Evolutionary conservation across 2,329 filamentous ascomycete species (phyloP), one percentile per base, ranked within the genome.

Genomic region (Ascochyta rabiei): DNA sequence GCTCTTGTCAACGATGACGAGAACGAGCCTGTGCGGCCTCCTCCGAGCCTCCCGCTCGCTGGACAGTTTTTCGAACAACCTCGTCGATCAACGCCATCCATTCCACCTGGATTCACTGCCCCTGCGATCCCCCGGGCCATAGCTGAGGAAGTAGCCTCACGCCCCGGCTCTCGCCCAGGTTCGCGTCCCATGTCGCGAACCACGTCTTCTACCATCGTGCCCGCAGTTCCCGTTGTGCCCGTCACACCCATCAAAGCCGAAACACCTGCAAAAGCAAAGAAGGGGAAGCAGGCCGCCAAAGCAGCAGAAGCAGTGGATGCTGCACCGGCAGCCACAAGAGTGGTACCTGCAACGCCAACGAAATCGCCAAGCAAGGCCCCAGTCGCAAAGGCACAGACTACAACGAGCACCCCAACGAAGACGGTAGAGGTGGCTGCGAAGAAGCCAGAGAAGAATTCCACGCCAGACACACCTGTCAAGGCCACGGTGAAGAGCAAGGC

Each of bases 1-100:
- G 86, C 86, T 3, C 76, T 90, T 4, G 87, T 90, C 12, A 84
- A 86, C 19, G 88, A 90, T 39, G 58, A 59, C 26, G 69, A 74
- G 5, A 56, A 61, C 28, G 67, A 66, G 60, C 62, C 57, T 46
- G 46, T 54, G 77, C 84, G 57, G 24, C 57, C 33, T 16, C 53
- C 48, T 34, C 57, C 61, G 21, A 56, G 48, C 28, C 65, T 61
- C 16, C 59, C 66, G 9, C 37, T 71, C 33, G 47, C 50, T 18
- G 55, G 54, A 41, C 70, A 69, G 8, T 61, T 69, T 18, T 59
- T 74, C 30, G 67, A 73, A 35, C 73, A 75, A 50, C 73, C 73
- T 44, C 73, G 77, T 31, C 73, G 76, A 21, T 68, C 77, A 13
- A 80, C 78, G 9, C 78, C 78, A 1, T 75, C 76, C 1, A 72